phyloP scores from a whole-genome alignment of 768 basidiomycete species.

The Boletales sp. region DNA sequence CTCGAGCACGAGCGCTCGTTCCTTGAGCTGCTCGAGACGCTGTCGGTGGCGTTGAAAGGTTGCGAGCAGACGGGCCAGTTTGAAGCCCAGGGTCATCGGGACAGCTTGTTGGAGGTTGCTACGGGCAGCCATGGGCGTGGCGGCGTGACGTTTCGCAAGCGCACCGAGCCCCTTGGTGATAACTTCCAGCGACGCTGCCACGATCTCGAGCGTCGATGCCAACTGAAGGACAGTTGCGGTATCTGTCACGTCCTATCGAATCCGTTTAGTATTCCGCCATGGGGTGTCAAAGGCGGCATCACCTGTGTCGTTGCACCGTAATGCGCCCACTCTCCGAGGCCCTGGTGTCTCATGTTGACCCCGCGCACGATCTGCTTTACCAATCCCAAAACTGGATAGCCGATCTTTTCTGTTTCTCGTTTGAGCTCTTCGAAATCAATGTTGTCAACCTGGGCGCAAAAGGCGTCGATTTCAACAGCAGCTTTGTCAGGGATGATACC shows the following conservation, averaged over 20 bases:
- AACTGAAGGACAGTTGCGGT: constrained; percentile 44
- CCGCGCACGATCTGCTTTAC: constrained; percentile 41
- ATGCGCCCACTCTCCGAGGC: constrained; percentile 46
- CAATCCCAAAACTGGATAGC: constrained; percentile 43
- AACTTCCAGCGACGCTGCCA: constrained; percentile 25
- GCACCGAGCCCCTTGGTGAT: constrained; percentile 29
- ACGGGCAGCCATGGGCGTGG: constrained; percentile 43
- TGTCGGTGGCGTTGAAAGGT: constrained; percentile 40
- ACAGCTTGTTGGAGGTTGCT: constrained; percentile 49
- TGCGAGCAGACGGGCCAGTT: constrained; percentile 41
- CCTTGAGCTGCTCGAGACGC: constrained; percentile 35
- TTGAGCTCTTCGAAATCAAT: constrained; percentile 38
- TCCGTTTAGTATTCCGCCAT: not conserved
- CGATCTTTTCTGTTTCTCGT: constrained; percentile 39
- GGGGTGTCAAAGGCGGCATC: not conserved
- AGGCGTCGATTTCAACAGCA: constrained; percentile 32
- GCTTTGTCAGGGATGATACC: constrained; percentile 39
- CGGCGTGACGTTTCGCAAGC: constrained; percentile 30
- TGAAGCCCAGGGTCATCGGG: constrained; percentile 46
- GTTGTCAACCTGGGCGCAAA: constrained; percentile 32
- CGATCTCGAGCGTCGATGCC: constrained; percentile 35
- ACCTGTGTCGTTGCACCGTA: constrained; percentile 51
- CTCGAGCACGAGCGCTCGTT: constrained; percentile 38
- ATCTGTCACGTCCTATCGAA: constrained; percentile 43
- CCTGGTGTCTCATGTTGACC: constrained; percentile 31